phyloP scores from a whole-genome alignment of 2,329 filamentous ascomycete species.

The Xylariaceae sp. region DNA sequence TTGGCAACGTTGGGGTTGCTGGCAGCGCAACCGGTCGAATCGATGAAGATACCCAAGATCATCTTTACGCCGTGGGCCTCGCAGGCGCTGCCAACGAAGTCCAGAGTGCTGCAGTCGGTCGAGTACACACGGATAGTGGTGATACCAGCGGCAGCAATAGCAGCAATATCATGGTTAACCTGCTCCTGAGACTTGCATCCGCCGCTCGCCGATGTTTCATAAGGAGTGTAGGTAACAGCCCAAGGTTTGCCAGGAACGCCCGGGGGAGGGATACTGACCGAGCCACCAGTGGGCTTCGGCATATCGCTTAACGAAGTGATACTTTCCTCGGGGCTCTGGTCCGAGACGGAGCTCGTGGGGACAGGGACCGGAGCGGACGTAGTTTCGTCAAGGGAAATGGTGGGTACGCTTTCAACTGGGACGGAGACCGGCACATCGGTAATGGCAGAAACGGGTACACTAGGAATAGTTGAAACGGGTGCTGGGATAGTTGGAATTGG shows the following conservation, averaged over 20 bases:
- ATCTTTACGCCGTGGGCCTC: slow-evolving; percentile 64
- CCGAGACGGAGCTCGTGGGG: slow-evolving; percentile 15
- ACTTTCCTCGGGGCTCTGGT: not conserved
- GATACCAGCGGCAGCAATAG: slow-evolving; percentile 64
- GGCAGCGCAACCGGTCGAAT: slow-evolving; percentile 55
- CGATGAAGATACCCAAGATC: slow-evolving; percentile 85
- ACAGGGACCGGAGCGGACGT: not conserved
- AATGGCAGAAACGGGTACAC: not conserved
- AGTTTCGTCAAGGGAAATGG: not conserved
- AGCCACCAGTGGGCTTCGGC: slow-evolving; percentile 28
- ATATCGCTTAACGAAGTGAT: slow-evolving; percentile 20
- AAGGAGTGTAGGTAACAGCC: slow-evolving; percentile 79
- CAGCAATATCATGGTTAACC: slow-evolving; percentile 55
- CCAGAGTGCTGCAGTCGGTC: slow-evolving; percentile 80
- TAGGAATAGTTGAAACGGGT: not conserved
- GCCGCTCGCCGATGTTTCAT: slow-evolving; percentile 47
- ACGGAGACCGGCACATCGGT: not conserved
- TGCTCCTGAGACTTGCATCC: slow-evolving; percentile 59
- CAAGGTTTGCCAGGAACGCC: slow-evolving; percentile 49
- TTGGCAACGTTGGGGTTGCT: slow-evolving; percentile 55
- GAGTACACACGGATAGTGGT: slow-evolving; percentile 75
- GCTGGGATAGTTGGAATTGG: not conserved
- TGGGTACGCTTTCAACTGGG: not conserved
- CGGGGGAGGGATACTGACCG: slow-evolving; percentile 37
- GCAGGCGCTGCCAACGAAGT: slow-evolving; percentile 67